These are phyloP conservation scores for Aegilops sharonensis DNA, from an alignment of 176 grass and related monocot genomes.

Conservation along the genomic window DNA sequence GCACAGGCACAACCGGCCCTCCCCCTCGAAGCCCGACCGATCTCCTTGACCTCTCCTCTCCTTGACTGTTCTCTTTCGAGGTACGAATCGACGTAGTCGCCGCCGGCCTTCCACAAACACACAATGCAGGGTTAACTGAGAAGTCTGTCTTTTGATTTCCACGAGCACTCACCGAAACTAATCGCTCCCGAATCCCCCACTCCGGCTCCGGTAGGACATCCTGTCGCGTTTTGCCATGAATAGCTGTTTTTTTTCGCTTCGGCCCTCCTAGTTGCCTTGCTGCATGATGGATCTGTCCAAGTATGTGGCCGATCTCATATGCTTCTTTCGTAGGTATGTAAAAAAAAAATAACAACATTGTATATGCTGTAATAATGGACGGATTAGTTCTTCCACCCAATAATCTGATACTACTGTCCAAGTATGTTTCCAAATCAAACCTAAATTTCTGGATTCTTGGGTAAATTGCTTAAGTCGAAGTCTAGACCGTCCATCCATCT, in stretches of 20 bases:
- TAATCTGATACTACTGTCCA: too few species aligned
- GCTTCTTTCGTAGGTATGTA: conserved; percentile 34
- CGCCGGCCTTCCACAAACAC: too few species aligned
- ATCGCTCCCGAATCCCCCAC: background rate
- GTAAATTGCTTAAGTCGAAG: background rate
- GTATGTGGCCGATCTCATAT: conserved; percentile 23
- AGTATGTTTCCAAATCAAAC: background rate
- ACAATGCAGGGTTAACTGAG: too few species aligned
- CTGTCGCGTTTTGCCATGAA: background rate
- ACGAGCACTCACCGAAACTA: background rate
- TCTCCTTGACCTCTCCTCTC: too few species aligned
- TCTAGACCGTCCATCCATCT: background rate
- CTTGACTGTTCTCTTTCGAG: too few species aligned
- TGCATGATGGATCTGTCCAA: conserved; percentile 18
- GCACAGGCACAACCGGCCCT: too few species aligned
- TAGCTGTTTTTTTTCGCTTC: background rate
- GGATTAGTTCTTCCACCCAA: background rate
- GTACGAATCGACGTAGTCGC: too few species aligned
- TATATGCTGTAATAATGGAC: background rate
- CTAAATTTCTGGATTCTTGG: background rate
- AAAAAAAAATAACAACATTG: too few species aligned
- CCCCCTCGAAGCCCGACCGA: too few species aligned
- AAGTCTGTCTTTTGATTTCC: background rate
- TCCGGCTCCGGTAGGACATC: background rate
- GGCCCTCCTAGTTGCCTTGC: too few species aligned